Evolutionary conservation across 768 basidiomycete genomes (phyloP), one percentile per base, ranked within the genome.

Genomic region (Mycena amicta): DNA sequence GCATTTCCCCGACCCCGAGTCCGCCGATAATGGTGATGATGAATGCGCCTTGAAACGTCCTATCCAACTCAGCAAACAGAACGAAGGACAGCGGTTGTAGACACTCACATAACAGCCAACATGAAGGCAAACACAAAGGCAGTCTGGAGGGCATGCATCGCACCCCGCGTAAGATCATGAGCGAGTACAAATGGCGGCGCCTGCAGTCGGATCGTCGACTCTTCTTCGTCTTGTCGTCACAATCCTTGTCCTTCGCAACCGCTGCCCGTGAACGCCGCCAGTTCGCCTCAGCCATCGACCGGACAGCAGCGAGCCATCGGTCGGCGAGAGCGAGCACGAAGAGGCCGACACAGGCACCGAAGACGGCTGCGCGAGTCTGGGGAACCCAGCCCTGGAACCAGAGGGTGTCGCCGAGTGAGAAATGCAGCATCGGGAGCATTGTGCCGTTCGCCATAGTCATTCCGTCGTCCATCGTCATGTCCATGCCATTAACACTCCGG

Each of bases 321-420:
- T 94, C 90, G 23, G 90, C 72, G 2, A 94, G 60, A 0, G 83
- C 87, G 2, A 95, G 79, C 57, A 95, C 55, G 67, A 94, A 88
- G 16, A 96, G 67, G 0, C 84, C 94, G 16, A 95, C 75, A 61
- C 90, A 93, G 0, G 92, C 78, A 11, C 91, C 93, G 3, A 83
- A 77, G 70, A 92, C 83, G 4, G 90, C 83, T 1, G 89, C 87
- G 0, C 70, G 65, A 25, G 76, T 80, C 2, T 73, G 68, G 0
- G 93, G 92, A 0, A 87, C 85, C 93, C 93, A 95, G 2, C 85
- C 87, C 4, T 75, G 57, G 71, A 91, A 81, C 79, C 80, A 82
- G 5, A 84, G 66, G 26, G 66, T 80, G 68, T 90, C 89, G 27
- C 84, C 85, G 11, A 77, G 77, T 3, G 79, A 82, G 66, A 90